Conservation (phyloP, 2,329 filamentous ascomycete genomes). For the Alternaria panax region DNA sequence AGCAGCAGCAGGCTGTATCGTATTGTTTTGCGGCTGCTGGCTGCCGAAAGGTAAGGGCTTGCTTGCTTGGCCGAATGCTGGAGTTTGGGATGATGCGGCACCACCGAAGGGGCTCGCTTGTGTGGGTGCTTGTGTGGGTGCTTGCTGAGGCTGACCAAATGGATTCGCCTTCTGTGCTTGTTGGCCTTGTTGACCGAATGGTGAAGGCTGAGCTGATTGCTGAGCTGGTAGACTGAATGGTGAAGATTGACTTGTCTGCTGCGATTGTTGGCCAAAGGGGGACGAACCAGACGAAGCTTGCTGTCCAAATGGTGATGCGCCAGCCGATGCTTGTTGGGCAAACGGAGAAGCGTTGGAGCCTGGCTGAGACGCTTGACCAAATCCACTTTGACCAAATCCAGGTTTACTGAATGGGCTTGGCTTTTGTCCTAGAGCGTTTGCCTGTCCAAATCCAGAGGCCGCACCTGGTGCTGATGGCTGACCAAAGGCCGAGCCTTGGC, state of each 20-base stretch:
- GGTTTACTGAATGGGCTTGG: slow-evolving; percentile 53
- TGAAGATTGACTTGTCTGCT: slow-evolving; percentile 24
- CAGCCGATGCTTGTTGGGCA: slow-evolving; percentile 41
- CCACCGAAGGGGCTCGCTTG: slow-evolving; percentile 30
- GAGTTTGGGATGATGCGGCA: slow-evolving; percentile 20
- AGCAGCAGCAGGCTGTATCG: slow-evolving; percentile 13
- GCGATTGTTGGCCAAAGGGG: slow-evolving; percentile 34
- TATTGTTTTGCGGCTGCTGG: slow-evolving; percentile 11
- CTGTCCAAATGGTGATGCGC: slow-evolving; percentile 38
- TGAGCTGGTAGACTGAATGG: slow-evolving; percentile 20
- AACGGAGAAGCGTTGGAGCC: slow-evolving; percentile 42
- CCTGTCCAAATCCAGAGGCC: slow-evolving; percentile 45
- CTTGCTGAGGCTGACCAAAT: slow-evolving; percentile 13
- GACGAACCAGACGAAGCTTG: slow-evolving; percentile 27
- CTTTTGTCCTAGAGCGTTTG: slow-evolving; percentile 34
- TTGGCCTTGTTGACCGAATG: slow-evolving; percentile 29
- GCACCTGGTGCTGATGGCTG: slow-evolving; percentile 40
- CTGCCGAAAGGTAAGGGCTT: slow-evolving; percentile 38
- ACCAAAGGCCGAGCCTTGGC: slow-evolving; percentile 43
- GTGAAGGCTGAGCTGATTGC: slow-evolving; percentile 20
- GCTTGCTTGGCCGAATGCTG: slow-evolving; percentile 47
- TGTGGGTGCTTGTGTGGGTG: slow-evolving; percentile 4
- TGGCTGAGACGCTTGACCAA: slow-evolving; percentile 55
- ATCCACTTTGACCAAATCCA: slow-evolving; percentile 47
- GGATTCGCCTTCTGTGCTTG: slow-evolving; percentile 23